A percentile compares a stretch with the other conserved stretches of the same genome.
phyloP scores from a whole-genome alignment of 768 basidiomycete genomes.

The Kwoniella sp. region DNA sequence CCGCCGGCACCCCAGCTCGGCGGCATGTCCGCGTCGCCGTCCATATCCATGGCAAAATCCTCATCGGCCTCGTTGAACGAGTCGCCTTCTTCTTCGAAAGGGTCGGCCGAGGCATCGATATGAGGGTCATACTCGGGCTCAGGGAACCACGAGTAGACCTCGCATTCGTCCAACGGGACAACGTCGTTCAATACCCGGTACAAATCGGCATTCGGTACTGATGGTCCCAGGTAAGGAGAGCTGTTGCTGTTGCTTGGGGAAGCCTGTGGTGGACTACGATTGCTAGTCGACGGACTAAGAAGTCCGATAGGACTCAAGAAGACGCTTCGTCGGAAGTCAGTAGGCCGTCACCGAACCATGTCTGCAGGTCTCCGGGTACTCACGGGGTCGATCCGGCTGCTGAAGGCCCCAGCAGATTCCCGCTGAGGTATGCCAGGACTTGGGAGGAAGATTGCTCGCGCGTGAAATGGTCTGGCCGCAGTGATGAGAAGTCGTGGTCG shows the following conservation, averaged over 20 bases:
- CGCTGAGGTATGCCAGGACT: slow-evolving; percentile 32
- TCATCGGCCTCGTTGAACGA: slow-evolving; percentile 24
- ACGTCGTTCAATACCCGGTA: slow-evolving; percentile 84
- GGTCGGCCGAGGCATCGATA: slow-evolving; percentile 49
- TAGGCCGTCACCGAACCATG: background rate
- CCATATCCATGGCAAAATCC: slow-evolving; percentile 18
- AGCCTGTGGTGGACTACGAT: slow-evolving; percentile 1
- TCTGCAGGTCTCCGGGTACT: background rate
- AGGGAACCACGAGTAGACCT: slow-evolving; percentile 90
- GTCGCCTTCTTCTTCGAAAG: slow-evolving; percentile 57
- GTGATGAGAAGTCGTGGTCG: slow-evolving; percentile 93
- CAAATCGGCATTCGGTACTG: slow-evolving; percentile 72
- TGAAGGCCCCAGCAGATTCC: slow-evolving; percentile 22
- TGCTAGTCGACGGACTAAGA: background rate
- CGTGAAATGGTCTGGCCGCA: slow-evolving; percentile 82
- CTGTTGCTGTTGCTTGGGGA: slow-evolving; percentile 5
- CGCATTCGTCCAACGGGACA: slow-evolving; percentile 84
- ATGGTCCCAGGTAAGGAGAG: slow-evolving; percentile 20
- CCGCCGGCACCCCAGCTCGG: slow-evolving; percentile 35
- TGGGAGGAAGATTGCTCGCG: slow-evolving; percentile 51
- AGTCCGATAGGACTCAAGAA: slow-evolving; percentile 11
- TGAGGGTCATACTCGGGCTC: slow-evolving; percentile 94
- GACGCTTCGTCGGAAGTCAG: background rate
- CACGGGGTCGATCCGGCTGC: slow-evolving; percentile 6
- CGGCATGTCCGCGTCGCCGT: slow-evolving; percentile 26